phyloP scores from a whole-genome alignment of 2,329 filamentous ascomycete genomes.

The Diaporthe nobilis region DNA sequence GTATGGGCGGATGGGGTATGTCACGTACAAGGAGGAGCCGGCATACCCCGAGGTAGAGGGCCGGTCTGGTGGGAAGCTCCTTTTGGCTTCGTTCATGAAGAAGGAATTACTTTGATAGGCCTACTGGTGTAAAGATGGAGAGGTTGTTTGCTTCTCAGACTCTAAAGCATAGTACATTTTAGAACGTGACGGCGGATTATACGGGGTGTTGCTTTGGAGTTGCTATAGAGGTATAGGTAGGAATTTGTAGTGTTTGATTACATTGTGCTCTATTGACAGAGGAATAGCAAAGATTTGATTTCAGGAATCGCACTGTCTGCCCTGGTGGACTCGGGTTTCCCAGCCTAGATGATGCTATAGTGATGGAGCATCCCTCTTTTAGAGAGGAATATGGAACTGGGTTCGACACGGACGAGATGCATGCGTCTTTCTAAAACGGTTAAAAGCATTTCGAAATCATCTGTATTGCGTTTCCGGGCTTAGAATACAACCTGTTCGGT shows the following conservation, averaged over 20 bases:
- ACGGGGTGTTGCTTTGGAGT: not conserved
- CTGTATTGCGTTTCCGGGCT: too few relatives aligned
- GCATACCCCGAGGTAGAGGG: not conserved
- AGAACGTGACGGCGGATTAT: too few relatives aligned
- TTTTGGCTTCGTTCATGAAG: constrained; percentile 7
- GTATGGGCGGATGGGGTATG: constrained; percentile 42
- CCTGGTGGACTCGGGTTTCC: not conserved
- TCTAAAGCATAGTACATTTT: not conserved
- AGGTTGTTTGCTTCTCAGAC: not conserved
- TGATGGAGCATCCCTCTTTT: not conserved
- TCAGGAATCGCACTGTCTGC: not conserved
- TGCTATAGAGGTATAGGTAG: too few relatives aligned
- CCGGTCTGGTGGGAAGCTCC: not conserved
- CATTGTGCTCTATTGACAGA: not conserved
- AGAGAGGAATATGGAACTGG: too few relatives aligned
- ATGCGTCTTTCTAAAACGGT: too few relatives aligned
- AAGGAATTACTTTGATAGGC: not conserved
- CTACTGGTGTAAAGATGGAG: too few relatives aligned
- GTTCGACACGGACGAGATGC: not conserved
- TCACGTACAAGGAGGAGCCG: constrained; percentile 40
- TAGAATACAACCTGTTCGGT: too few relatives aligned
- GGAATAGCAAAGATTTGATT: not conserved
- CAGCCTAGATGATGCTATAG: not conserved
- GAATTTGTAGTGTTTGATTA: not conserved
- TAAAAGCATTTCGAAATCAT: too few relatives aligned